These are phyloP conservation scores for Mycena rebaudengoi DNA, from an alignment of 768 basidiomycete genomes.

Conservation along the genomic window DNA sequence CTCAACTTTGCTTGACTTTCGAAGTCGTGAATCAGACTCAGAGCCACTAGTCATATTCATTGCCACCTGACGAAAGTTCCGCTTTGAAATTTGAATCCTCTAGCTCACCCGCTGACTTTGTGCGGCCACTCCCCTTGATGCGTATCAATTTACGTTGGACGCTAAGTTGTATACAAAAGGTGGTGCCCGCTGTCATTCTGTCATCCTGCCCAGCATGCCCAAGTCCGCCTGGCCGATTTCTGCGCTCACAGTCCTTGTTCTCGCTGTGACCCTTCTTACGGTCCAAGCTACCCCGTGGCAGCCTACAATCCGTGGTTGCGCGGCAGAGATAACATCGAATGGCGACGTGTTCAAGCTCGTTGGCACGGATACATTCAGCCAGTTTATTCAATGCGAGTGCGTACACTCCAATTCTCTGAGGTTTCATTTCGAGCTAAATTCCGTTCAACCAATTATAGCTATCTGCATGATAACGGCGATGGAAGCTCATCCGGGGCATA, in stretches of 20 bases:
- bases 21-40: too few relatives aligned
- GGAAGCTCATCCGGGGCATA: constrained; percentile 9
- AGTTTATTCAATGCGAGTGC: not conserved
- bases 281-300: not conserved
- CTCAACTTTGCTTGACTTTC: too few relatives aligned
- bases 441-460: constrained; percentile 16
- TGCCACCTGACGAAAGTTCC: too few relatives aligned
- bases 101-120: not conserved
- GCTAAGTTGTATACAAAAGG: not conserved
- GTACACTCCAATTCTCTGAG: not conserved
- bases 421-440: not conserved
- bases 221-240: not conserved
- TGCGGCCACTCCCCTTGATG: not conserved
- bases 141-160: not conserved
- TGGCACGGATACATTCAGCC: not conserved
- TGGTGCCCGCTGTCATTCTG: too few relatives aligned
- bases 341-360: not conserved
- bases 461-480: constrained; percentile 8
- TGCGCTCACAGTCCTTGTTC: not conserved
- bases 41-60: too few relatives aligned
- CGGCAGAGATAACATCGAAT: not conserved
- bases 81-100: not conserved
- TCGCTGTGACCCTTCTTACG: not conserved
- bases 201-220: not conserved
- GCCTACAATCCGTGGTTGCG: not conserved